A percentile compares a stretch with the other conserved stretches of the same genome.
Evolutionary conservation across 257 asterid species (phyloP).

Genomic region (Mitragyna speciosa): DNA sequence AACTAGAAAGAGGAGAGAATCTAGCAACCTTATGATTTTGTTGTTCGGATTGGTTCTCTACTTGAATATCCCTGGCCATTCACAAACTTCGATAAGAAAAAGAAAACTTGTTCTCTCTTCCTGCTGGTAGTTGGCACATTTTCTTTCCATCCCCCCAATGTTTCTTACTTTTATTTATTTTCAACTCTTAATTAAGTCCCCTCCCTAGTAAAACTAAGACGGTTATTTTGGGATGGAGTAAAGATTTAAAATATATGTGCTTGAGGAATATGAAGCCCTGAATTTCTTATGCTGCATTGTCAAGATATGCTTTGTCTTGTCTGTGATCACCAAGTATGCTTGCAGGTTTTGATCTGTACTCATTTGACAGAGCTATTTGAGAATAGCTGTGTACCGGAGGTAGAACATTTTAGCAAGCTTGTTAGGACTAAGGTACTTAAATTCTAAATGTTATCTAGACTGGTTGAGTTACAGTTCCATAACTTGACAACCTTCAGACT

Average conservation of each 20-base stretch:
- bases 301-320: not conserved
- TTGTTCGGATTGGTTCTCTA: too few species aligned
- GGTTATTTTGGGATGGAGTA: not conserved
- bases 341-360: slow-evolving; percentile 88
- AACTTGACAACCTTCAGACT: slow-evolving; percentile 50
- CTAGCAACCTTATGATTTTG: too few species aligned
- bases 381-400: slow-evolving; percentile 69
- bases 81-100: not conserved
- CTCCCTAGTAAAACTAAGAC: not conserved
- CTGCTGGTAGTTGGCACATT: not conserved
- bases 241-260: not conserved
- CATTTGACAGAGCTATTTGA: slow-evolving; percentile 92
- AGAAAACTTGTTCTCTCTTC: not conserved
- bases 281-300: not conserved
- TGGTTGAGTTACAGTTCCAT: slow-evolving; percentile 10
- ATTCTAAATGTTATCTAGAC: not conserved
- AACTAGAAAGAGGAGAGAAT: too few species aligned
- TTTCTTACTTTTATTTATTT: not conserved
- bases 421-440: not conserved
- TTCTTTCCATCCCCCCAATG: not conserved
- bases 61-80: not conserved
- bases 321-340: slow-evolving; percentile 22
- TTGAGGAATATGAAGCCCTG: not conserved
- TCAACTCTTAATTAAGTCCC: not conserved
- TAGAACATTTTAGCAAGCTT: slow-evolving; percentile 31